Percentiles rank a stretch among this genome's conserved stretches.
These are phyloP conservation scores for Colletotrichum godetiae DNA, from an alignment of 2,329 filamentous ascomycete species.

Conservation along the genomic window DNA sequence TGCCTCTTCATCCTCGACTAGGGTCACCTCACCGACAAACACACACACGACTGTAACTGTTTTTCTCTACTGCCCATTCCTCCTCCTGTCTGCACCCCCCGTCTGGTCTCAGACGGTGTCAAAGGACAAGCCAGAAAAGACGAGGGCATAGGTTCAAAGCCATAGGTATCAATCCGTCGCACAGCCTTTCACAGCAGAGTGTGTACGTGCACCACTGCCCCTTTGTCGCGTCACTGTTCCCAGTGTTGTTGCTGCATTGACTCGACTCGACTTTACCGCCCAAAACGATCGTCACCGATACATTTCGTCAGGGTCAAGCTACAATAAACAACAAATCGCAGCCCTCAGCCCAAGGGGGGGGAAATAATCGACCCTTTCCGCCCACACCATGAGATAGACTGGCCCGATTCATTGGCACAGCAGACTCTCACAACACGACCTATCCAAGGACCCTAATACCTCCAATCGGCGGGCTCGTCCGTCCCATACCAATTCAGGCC, in stretches of 20 bases:
- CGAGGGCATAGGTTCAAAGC: conserved; percentile 26
- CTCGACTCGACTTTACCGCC: not conserved
- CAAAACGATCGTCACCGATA: conserved; percentile 22
- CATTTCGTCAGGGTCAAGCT: conserved; percentile 10
- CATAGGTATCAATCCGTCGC: conserved; percentile 9
- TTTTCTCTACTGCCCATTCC: conserved; percentile 3
- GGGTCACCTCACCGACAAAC: conserved; percentile 8
- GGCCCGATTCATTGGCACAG: conserved; percentile 51
- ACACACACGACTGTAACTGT: not conserved
- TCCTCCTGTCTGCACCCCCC: conserved; percentile 13
- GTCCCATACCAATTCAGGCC: conserved; percentile 30
- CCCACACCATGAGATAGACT: conserved; percentile 57
- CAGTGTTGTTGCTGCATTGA: conserved; percentile 24
- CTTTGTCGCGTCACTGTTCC: conserved; percentile 29
- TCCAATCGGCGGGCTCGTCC: conserved; percentile 31
- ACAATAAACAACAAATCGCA: conserved; percentile 49
- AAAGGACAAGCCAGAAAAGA: conserved; percentile 15
- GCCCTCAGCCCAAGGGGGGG: conserved; percentile 13
- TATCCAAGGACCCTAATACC: conserved; percentile 30
- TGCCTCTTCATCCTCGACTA: conserved; percentile 14
- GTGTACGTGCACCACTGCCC: conserved; percentile 20
- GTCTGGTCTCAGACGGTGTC: conserved; percentile 24
- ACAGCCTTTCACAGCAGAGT: conserved; percentile 28
- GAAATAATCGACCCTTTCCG: conserved; percentile 20
- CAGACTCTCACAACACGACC: conserved; percentile 18